Base-by-base conservation (phyloP, 148 eudicot species). In the Nepenthes mirabilis region DNA sequence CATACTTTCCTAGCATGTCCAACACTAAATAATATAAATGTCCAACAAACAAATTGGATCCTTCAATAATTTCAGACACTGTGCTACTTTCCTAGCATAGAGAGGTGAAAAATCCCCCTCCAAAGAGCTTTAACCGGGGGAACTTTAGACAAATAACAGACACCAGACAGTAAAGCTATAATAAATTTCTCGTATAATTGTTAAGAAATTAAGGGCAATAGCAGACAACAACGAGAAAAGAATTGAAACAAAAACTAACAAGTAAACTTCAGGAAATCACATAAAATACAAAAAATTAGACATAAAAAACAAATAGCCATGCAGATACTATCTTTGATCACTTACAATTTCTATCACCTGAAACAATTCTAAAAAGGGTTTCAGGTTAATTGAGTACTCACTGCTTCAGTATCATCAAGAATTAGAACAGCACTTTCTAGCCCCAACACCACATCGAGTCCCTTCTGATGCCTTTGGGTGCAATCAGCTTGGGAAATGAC, bases 361-460 rank as follows among this genome's bases (percentile, higher is more conserved):
- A 23, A 23, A 23, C 23, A 23, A 23, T 23, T 23, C 23, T 23
- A 23, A 23, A 23, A 23, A 23, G 23, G 23, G 23, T 23, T 23
- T 23, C 23, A 23, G 23, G 23, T 23, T 23, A 23, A 23, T 23
- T 55, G 12, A 32, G 58, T 57, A 72, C 82, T 74, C 81, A 82
- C 98, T 40, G 55, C 71, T 68, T 93, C 95, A 11, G 98, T 88
- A 71, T 93, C 98, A 74, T 93, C 98, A 61, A 93, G 93, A 67
- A 93, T 82, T 65, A 93, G 49, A 65, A 88, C 90, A 56, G 87
- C 89, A 74, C 82, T 93, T 66, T 88, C 96, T 65, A 67, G 79
- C 43, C 98, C 98, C 64, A 88, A 61, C 52, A 88, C 85, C 70
- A 88, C 85, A 75, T 93, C 98, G 43, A 93, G 85, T 37, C 96